A percentile compares a stretch with the other conserved stretches of the same genome.
These are phyloP conservation scores for Phytophthora capsici DNA, from an alignment of 352 stramenopile genomes.

Conservation along the genomic window DNA sequence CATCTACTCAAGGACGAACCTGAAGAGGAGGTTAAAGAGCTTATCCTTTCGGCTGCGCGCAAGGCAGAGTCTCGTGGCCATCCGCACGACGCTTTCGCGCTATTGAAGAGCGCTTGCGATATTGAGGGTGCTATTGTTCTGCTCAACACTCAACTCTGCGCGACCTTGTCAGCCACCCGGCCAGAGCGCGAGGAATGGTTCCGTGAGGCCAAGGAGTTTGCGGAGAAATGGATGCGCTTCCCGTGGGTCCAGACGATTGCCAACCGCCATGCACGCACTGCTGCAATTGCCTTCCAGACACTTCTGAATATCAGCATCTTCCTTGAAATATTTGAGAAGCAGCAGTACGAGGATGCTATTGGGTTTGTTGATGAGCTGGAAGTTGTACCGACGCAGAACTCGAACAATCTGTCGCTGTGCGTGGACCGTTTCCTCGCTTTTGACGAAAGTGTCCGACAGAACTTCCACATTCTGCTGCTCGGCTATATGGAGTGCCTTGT, in stretches of 20 bases:
- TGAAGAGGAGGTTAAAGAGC: slow-evolving; percentile 78
- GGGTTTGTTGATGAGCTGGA: slow-evolving; percentile 84
- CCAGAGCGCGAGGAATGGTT: slow-evolving; percentile 84
- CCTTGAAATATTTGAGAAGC: slow-evolving; percentile 82
- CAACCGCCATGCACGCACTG: slow-evolving; percentile 71
- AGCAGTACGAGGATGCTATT: slow-evolving; percentile 85
- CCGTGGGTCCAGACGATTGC: slow-evolving; percentile 81
- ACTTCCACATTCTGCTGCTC: slow-evolving; percentile 85
- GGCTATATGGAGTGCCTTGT: slow-evolving; percentile 90
- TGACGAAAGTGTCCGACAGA: slow-evolving; percentile 83
- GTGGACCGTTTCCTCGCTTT: slow-evolving; percentile 88
- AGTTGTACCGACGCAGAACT: slow-evolving; percentile 70
- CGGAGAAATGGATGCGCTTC: slow-evolving; percentile 88
- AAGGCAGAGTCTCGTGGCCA: slow-evolving; percentile 79
- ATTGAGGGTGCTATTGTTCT: slow-evolving; percentile 77
- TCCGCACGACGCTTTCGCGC: slow-evolving; percentile 73
- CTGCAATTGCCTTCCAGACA: slow-evolving; percentile 84
- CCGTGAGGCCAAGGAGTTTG: slow-evolving; percentile 83
- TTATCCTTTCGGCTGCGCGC: slow-evolving; percentile 74
- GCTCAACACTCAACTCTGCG: slow-evolving; percentile 77
- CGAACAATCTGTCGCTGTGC: slow-evolving; percentile 61
- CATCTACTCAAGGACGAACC: slow-evolving; percentile 73
- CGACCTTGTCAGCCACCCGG: slow-evolving; percentile 61
- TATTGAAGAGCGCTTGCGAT: slow-evolving; percentile 82
- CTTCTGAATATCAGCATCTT: slow-evolving; percentile 89